Conservation (phyloP, 192 early-diverging fungal genomes). For the Spizellomyces punctatus region DNA sequence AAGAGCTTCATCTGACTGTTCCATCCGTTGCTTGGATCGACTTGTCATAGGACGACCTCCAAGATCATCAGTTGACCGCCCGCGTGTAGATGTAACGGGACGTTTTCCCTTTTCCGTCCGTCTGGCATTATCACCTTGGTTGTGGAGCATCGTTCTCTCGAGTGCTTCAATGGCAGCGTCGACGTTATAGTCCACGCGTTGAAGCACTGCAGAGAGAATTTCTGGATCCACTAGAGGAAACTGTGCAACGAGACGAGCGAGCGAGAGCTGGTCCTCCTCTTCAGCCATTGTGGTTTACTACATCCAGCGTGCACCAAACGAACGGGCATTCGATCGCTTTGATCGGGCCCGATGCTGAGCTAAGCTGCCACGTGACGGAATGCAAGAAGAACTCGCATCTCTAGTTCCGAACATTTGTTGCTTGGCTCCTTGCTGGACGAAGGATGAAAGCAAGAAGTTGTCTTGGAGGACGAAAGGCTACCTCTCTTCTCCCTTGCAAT, state of each 20-base stretch:
- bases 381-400: no score
- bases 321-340: not conserved
- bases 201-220: not conserved
- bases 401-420: no score
- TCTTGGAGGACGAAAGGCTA: no score
- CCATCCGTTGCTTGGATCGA: constrained; percentile 1
- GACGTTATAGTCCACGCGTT: not conserved
- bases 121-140: not conserved
- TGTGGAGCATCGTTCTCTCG: constrained; percentile 6
- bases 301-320: not conserved
- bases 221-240: constrained; percentile 7
- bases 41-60: constrained; percentile 2
- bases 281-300: not conserved
- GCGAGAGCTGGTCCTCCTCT: constrained; percentile 10
- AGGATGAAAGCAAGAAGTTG: no score
- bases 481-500: no score
- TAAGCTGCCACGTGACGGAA: not conserved
- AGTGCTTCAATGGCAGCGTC: constrained; percentile 2
- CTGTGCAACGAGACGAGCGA: constrained; percentile 14
- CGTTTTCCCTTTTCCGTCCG: not conserved
- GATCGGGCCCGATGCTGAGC: not conserved
- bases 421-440: no score
- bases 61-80: not conserved
- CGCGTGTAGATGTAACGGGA: not conserved
- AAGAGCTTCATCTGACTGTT: constrained; percentile 7